Evolutionary conservation across 1,284 basidiomycete genomes (phyloP).

Genomic region (Cutaneotrichosporon sp.): DNA sequence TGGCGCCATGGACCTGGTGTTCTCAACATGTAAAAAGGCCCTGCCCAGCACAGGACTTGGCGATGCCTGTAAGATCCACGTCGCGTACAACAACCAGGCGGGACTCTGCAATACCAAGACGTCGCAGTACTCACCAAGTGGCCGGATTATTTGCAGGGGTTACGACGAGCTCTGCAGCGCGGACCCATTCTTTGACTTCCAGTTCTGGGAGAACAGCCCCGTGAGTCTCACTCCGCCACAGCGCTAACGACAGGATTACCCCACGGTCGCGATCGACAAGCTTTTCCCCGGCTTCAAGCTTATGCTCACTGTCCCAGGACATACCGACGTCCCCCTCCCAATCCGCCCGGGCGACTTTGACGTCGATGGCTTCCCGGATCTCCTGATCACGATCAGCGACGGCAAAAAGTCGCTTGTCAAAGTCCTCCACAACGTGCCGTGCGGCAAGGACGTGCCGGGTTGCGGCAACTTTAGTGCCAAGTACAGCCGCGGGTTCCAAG

Average conservation of each 20-base stretch:
- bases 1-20: conserved; percentile 93
- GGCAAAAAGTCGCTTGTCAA: conserved; percentile 54
- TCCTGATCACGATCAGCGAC: conserved; percentile 64
- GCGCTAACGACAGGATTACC: conserved; percentile 59
- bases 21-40: conserved; percentile 74
- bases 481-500: conserved; percentile 61
- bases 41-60: conserved; percentile 69
- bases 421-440: conserved; percentile 72
- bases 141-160: conserved; percentile 62
- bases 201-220: conserved; percentile 62
- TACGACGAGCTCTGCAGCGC: conserved; percentile 77
- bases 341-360: conserved; percentile 86
- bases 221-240: conserved; percentile 55
- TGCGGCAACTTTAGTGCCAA: conserved; percentile 28
- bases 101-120: conserved; percentile 63
- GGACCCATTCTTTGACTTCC: conserved; percentile 77
- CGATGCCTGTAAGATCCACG: conserved; percentile 75
- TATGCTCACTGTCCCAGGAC: conserved; percentile 61
- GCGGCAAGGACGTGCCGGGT: conserved; percentile 54
- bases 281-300: conserved; percentile 63
- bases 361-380: conserved; percentile 91
- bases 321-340: conserved; percentile 66
- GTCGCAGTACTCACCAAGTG: conserved; percentile 26
- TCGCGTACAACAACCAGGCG: conserved; percentile 91
- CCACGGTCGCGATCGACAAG: conserved; percentile 65